Evolutionary conservation across 1,139 yeast genomes (phyloP), one percentile per base, ranked within the genome.

Genomic region (Hemisphaericaspora lyxosophila): DNA sequence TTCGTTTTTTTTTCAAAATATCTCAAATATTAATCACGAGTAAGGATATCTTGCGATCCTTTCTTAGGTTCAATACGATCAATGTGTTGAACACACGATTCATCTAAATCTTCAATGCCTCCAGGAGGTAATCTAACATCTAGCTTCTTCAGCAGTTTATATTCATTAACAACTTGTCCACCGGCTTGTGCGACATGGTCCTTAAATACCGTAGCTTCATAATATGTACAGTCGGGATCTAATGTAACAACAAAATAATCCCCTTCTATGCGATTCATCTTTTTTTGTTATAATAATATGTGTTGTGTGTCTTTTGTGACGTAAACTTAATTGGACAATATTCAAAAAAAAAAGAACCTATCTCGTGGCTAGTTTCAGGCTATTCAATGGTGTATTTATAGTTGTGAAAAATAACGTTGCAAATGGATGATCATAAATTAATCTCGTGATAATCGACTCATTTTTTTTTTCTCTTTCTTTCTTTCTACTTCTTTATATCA

Each of bases 51-150:
- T 5, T 12, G 20, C 12, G 31, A 28, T 4, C 31, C 31, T n/a
- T 7, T 28, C 31, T 28, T 28, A 3, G 31, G 31, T 28, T 28
- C 31, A 2, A 28, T 28, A 18, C 12, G 23, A 28, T 28, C 15
- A 28, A 28, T 28, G 18, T 28, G 31, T n/a, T 18, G 23, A n/a
- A 28, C 17, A 18, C 11, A 17, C 2, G 31, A 17, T 9, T 28
- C 31, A 18, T 28, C 31, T n/a, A 28, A 17, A 18, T 28, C 31
- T 7, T 17, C 31, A n/a, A 28, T 14, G 4, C 31, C 31, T 9
- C 31, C 31, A 11, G 31, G 23, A 28, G 31, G 31, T 3, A 28
- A 14, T 28, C 31, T 17, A 16, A 28, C 31, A 28, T 28, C 31
- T 12, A 28, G 18, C 2, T 15, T 13, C n/a, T 28, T 28, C 15